These are phyloP conservation scores for Aspergillus fructus DNA, from an alignment of 2,329 filamentous ascomycete species.

Conservation along the genomic window DNA sequence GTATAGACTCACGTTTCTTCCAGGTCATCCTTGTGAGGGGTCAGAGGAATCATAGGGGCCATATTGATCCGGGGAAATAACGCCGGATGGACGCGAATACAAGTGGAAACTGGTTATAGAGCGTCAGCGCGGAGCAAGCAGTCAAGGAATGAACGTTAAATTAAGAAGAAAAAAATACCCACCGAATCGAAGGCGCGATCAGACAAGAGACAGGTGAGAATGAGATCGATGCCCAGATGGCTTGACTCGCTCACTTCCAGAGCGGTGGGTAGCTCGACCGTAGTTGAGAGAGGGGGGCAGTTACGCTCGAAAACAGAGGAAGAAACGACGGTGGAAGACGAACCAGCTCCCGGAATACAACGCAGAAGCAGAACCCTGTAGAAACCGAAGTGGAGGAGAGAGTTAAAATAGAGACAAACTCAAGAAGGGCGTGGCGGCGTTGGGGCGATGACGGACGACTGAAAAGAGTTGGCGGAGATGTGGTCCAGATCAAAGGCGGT, in stretches of 20 bases:
- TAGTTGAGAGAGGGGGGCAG: not conserved
- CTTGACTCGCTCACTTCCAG: not conserved
- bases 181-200: not conserved
- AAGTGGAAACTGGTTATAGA: not conserved
- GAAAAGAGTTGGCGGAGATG: conserved; percentile 19
- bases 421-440: conserved; percentile 19
- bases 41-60: conserved; percentile 40
- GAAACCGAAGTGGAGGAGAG: not conserved
- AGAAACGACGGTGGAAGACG: not conserved
- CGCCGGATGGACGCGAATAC: not conserved
- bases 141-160: not conserved
- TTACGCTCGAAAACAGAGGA: not conserved
- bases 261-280: conserved; percentile 4
- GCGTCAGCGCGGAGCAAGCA: not conserved
- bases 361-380: not conserved
- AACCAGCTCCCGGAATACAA: not conserved
- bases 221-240: not conserved
- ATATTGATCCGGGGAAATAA: conserved; percentile 25
- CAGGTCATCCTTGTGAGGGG: conserved; percentile 59
- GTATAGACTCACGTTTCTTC: conserved; percentile 57
- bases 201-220: not conserved
- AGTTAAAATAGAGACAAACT: conserved; percentile 4
- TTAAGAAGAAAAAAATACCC: not conserved
- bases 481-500: conserved; percentile 17
- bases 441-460: conserved; percentile 13